Conservation (phyloP, 106 monocot species). For the Allium fistulosum region DNA sequence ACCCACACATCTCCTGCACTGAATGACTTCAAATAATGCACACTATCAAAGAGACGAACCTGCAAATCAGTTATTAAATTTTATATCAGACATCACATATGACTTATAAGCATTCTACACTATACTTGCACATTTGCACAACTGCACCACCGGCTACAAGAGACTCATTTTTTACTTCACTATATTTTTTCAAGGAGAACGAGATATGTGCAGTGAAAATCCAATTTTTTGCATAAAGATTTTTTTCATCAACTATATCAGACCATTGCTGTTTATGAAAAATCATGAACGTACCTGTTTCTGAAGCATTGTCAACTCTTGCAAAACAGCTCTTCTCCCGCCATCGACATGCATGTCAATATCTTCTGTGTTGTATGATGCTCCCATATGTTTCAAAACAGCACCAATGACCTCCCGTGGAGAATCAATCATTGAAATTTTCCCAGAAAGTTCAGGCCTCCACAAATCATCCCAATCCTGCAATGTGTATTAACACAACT, state of each 20-base stretch:
- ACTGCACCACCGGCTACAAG: too few relatives aligned
- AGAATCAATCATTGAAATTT: conserved; percentile 90
- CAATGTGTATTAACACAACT: background rate
- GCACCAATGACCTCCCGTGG: conserved; percentile 88
- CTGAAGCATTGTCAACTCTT: conserved; percentile 56
- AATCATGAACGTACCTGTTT: conserved; percentile 42
- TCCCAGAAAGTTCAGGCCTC: conserved; percentile 84
- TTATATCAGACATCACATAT: background rate
- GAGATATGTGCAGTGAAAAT: too few relatives aligned
- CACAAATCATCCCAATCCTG: conserved; percentile 97
- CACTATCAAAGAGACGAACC: conserved; percentile 80
- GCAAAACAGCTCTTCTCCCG: conserved; percentile 47
- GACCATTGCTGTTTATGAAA: too few relatives aligned
- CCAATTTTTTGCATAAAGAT: too few relatives aligned
- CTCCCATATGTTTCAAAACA: conserved; percentile 83
- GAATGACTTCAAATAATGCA: conserved; percentile 83
- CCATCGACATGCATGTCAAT: conserved; percentile 68
- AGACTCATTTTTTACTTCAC: too few relatives aligned
- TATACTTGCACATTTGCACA: too few relatives aligned
- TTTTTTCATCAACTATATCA: too few relatives aligned
- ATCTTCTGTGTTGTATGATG: conserved; percentile 79
- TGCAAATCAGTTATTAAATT: conserved; percentile 4
- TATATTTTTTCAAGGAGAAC: background rate
- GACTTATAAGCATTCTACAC: background rate
- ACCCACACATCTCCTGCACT: conserved; percentile 89